A percentile compares a stretch with the other conserved stretches of the same genome.
These are phyloP conservation scores for Boletus rufocinnamomeus DNA, from an alignment of 768 basidiomycete genomes.

Conservation along the genomic window DNA sequence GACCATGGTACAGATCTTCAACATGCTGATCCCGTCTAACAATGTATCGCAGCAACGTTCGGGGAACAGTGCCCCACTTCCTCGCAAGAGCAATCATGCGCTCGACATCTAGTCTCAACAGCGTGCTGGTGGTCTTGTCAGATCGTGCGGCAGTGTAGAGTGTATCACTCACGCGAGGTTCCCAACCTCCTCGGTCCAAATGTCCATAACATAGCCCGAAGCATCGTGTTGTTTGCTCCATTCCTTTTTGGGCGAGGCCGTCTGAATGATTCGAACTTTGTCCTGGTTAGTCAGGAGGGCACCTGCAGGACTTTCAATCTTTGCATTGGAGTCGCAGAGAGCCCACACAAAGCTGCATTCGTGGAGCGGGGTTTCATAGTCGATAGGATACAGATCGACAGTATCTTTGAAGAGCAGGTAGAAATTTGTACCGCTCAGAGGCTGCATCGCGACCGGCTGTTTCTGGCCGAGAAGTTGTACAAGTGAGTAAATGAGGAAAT, in stretches of 20 bases:
- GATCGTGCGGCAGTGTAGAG: background rate
- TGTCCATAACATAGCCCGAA: background rate
- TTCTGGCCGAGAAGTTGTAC: too few species aligned
- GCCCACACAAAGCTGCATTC: too few species aligned
- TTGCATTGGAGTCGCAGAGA: too few species aligned
- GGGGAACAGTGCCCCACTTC: background rate
- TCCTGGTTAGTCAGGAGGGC: too few species aligned
- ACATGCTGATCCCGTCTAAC: rapidly evolving
- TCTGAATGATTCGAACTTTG: background rate
- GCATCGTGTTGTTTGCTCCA: background rate
- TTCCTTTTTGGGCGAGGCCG: background rate
- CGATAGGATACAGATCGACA: too few species aligned
- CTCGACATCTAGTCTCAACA: background rate
- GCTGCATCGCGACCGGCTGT: too few species aligned
- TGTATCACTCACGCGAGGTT: background rate
- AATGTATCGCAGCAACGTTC: background rate
- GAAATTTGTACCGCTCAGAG: too few species aligned
- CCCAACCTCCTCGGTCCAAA: background rate
- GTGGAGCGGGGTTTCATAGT: too few species aligned
- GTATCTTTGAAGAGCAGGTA: too few species aligned
- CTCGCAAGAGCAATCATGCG: background rate
- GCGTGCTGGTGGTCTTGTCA: background rate
- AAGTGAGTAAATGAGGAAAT: too few species aligned
- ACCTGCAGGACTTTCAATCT: too few species aligned
- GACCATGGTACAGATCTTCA: background rate